Percentiles rank a stretch among this genome's conserved stretches.
phyloP scores from a whole-genome alignment of 495 filamentous ascomycete genomes.

The Talaromyces adpressus region DNA sequence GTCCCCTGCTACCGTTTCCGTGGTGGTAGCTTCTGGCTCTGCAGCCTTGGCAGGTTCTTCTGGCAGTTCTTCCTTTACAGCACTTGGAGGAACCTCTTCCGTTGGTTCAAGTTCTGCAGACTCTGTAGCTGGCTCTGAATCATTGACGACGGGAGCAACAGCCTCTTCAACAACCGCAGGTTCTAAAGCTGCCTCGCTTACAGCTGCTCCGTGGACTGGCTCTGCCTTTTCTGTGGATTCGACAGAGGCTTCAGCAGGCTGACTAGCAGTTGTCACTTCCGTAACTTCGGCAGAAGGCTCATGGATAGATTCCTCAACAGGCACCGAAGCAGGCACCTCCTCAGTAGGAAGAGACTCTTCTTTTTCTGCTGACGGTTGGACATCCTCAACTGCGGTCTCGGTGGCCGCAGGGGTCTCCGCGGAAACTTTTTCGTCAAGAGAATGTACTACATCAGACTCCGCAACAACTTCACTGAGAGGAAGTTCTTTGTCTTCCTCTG shows the following conservation, averaged over 20 bases:
- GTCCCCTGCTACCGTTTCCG: neutral
- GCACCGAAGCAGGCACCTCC: neutral
- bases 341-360: neutral
- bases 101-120: neutral
- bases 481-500: no score
- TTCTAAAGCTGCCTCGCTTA: neutral
- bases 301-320: neutral
- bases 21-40: constrained; percentile 5
- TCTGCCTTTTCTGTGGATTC: neutral
- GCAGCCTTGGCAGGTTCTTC: neutral
- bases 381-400: no score
- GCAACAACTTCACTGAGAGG: no score
- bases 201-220: neutral
- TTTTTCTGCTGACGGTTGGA: neutral
- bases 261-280: neutral
- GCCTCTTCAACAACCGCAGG: neutral
- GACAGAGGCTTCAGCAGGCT: neutral
- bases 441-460: no score
- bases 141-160: neutral
- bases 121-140: neutral
- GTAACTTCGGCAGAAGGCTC: neutral
- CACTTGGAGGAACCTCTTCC: neutral
- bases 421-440: no score
- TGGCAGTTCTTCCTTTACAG: neutral
- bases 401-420: no score